Base-by-base conservation (phyloP, 2,329 filamentous ascomycete genomes). In the Cryphonectria naterciae region DNA sequence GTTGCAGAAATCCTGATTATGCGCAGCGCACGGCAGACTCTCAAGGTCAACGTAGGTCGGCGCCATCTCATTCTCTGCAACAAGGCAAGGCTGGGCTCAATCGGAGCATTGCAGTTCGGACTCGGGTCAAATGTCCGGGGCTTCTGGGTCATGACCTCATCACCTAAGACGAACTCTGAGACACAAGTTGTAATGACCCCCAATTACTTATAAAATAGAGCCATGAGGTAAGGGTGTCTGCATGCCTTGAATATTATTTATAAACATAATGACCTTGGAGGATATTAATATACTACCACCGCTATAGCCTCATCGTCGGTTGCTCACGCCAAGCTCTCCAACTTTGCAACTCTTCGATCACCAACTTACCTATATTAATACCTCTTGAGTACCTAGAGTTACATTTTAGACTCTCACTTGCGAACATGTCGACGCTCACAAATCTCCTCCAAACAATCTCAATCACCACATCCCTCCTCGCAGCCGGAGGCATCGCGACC, bases 401-500 rank as follows among this genome's bases (percentile, higher is more conserved):
- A 1, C 22, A 7, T 15, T 22, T 1, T 1, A 8, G 37, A n/a
- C 46, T 0, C 46, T 49, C 46, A n/a, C 46, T 8, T 11, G 22
- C 52, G n/a, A 64, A 43, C 13, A 71, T 71, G 70, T 17, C 67
- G 4, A 39, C 56, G 10, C 19, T 65, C 56, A 67, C 67, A 32
- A 32, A 37, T 7, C 37, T 54, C 54, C 52, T 74, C 19, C 77
- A 78, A 68, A 67, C 75, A 63, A 39, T 77, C 65, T 78, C 77
- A 74, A 77, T 80, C 39, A 75, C 76, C 49, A 77, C 77, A 1
- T 76, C 80, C 13, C 76, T 81, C 58, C 25, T 79, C n/a, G 74
- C 77, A 39, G 73, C 79, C 13, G 79, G 79, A 52, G 78, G 78
- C 49, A 80, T 81, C 69, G 77, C 78, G 19, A 73, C 77, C 25